Evolutionary conservation across 163 green algal species (phyloP).

Genomic region (Coccomyxa subellipsoidea): DNA sequence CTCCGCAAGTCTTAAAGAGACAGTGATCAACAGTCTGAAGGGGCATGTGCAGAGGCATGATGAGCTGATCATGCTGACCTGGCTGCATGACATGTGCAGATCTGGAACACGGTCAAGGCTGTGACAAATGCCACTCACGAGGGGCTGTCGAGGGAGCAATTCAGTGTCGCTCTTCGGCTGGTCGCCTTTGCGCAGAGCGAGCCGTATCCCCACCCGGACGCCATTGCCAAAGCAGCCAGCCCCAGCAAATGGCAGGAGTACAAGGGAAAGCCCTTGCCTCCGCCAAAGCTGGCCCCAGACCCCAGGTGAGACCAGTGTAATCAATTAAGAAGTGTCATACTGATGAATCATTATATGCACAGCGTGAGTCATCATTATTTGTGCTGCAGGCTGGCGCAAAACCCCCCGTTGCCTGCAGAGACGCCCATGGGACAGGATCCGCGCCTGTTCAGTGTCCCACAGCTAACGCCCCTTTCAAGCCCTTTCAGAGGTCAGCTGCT

Average conservation of each 20-base stretch:
- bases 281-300: slow-evolving; percentile 3
- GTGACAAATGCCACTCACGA: slow-evolving; percentile 24
- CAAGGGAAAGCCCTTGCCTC: slow-evolving; percentile 8
- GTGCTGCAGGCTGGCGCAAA: background rate
- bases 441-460: background rate
- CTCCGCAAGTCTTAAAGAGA: too few relatives aligned
- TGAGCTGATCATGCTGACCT: too few relatives aligned
- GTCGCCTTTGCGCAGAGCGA: slow-evolving; percentile 41
- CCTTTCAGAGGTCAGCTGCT: background rate
- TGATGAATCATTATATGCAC: too few relatives aligned
- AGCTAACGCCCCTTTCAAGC: background rate
- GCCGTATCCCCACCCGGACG: background rate
- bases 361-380: too few relatives aligned
- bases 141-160: slow-evolving; percentile 41
- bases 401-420: background rate
- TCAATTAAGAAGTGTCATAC: background rate
- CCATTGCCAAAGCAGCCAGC: background rate
- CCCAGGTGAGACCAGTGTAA: background rate
- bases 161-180: slow-evolving; percentile 47
- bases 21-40: too few relatives aligned
- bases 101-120: slow-evolving; percentile 44
- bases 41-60: too few relatives aligned
- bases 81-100: slow-evolving; percentile 9
- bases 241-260: background rate
- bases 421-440: background rate